Evolutionary conservation across 768 basidiomycete species (phyloP).

Genomic region (Leucosporidium yakuticum): DNA sequence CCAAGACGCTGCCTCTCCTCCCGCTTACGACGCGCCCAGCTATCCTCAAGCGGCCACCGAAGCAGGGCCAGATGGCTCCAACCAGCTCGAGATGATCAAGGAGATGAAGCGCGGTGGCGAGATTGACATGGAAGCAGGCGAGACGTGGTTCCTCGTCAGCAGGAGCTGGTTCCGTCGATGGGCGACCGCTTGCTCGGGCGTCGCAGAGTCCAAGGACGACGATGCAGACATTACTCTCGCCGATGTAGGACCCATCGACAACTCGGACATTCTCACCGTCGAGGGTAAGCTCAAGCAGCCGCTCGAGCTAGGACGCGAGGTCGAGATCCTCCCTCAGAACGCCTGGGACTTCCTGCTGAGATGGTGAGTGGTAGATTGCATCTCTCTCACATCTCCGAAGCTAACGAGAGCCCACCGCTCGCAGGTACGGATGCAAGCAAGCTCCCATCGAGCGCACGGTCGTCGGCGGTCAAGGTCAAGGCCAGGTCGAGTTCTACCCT

Average conservation of each 20-base stretch:
- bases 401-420: neutral
- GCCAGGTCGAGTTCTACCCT: conserved; percentile 66
- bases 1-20: conserved; percentile 2
- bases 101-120: conserved; percentile 38
- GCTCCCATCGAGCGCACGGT: conserved; percentile 62
- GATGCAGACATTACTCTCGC: conserved; percentile 50
- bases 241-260: conserved; percentile 61
- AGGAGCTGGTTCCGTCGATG: conserved; percentile 68
- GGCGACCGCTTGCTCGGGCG: conserved; percentile 61
- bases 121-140: conserved; percentile 54
- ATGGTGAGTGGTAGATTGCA: conserved; percentile 55
- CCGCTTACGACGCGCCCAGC: conserved; percentile 39
- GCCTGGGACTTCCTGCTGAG: conserved; percentile 62
- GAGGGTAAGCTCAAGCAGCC: conserved; percentile 46
- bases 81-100: conserved; percentile 55
- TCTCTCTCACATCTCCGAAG: neutral
- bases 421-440: conserved; percentile 64
- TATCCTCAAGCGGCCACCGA: conserved; percentile 32
- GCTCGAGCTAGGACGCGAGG: conserved; percentile 60
- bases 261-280: conserved; percentile 57
- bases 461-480: conserved; percentile 54
- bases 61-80: conserved; percentile 42
- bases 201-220: conserved; percentile 42
- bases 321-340: conserved; percentile 66
- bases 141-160: conserved; percentile 73